A percentile compares a stretch with the other conserved stretches of the same genome.
phyloP scores from a whole-genome alignment of 192 early-diverging fungal genomes.

The Glomus cerebriforme region DNA sequence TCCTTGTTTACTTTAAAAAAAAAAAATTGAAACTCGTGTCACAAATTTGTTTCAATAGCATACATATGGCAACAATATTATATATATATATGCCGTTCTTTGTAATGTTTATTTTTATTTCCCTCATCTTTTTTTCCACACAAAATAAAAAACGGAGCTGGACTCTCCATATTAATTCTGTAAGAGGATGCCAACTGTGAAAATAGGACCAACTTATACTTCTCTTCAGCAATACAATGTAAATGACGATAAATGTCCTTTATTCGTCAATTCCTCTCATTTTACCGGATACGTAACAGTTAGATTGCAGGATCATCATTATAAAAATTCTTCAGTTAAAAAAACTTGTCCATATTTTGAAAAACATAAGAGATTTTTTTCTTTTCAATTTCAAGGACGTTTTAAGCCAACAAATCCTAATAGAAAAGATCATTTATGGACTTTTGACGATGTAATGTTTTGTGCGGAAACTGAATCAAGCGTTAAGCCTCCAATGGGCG shows the following conservation, averaged over 20 bases:
- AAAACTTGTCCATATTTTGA: constrained; percentile 38
- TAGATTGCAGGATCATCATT: constrained; percentile 32
- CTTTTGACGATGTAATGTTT: constrained; percentile 41
- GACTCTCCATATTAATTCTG: neutral
- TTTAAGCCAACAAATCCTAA: constrained; percentile 41
- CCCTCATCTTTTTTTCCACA: neutral
- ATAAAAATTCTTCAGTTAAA: neutral
- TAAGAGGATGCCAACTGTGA: constrained; percentile 28
- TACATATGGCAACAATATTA: too few species aligned
- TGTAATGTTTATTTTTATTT: neutral
- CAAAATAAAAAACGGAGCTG: neutral
- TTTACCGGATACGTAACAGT: constrained; percentile 43
- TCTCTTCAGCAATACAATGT: constrained; percentile 31
- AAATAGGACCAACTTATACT: constrained; percentile 30
- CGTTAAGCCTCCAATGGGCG: constrained; percentile 30
- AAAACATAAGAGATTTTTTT: constrained; percentile 36
- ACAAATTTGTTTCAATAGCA: too few species aligned
- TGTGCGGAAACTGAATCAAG: constrained; percentile 39
- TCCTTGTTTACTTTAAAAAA: too few species aligned
- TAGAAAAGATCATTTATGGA: constrained; percentile 35
- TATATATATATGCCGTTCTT: neutral
- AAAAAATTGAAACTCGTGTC: too few species aligned
- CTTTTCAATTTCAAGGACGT: constrained; percentile 46
- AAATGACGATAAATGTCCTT: constrained; percentile 36
- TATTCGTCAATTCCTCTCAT: constrained; percentile 36